phyloP scores from a whole-genome alignment of 352 stramenopile species.

The Phytopythium litorale region DNA sequence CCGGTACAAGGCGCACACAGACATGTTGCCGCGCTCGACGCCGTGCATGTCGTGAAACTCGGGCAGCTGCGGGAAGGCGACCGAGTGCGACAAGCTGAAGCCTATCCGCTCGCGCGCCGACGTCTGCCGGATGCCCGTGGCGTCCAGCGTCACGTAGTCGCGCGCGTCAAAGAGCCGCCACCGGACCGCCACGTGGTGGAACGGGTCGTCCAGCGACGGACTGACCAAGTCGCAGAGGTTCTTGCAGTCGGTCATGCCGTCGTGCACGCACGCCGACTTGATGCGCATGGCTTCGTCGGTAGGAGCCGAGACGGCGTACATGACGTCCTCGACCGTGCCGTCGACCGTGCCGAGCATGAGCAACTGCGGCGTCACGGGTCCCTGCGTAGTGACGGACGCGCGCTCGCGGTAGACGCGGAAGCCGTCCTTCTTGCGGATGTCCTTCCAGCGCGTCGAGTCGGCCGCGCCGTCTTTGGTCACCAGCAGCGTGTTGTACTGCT shows the following conservation, averaged over 20 bases:
- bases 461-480: constrained; percentile 36
- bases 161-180: constrained; percentile 27
- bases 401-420: constrained; percentile 38
- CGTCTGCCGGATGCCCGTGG: constrained; percentile 22
- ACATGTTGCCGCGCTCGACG: constrained; percentile 15
- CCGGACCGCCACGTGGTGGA: constrained; percentile 35
- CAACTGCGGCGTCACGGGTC: constrained; percentile 31
- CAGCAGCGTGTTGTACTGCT: constrained; percentile 49
- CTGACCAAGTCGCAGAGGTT: constrained; percentile 42
- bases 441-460: constrained; percentile 26
- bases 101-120: constrained; percentile 16
- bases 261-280: constrained; percentile 42
- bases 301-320: constrained; percentile 36
- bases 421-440: constrained; percentile 27
- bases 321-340: constrained; percentile 41
- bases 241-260: constrained; percentile 43
- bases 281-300: constrained; percentile 45
- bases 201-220: constrained; percentile 50
- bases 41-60: constrained; percentile 8
- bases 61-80: constrained; percentile 7
- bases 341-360: constrained; percentile 34
- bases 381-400: constrained; percentile 7
- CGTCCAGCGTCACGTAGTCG: constrained; percentile 29
- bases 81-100: constrained; percentile 20
- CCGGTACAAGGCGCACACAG: constrained; percentile 11